These are phyloP conservation scores for Dioszegia crocea DNA, from an alignment of 768 basidiomycete genomes.

Conservation along the genomic window DNA sequence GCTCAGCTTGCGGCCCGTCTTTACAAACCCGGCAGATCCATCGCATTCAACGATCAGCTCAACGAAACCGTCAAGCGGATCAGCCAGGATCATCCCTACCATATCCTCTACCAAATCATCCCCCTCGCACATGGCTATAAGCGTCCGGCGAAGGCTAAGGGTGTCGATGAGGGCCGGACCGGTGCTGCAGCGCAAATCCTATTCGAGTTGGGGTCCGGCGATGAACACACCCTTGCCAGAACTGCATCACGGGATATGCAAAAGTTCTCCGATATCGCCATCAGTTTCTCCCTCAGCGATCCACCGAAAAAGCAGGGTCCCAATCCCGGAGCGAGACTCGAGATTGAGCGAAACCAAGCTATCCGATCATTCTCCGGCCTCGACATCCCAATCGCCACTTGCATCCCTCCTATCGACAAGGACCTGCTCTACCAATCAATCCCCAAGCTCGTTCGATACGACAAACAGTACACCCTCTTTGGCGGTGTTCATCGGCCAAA, in stretches of 20 bases:
- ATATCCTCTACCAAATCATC: slow-evolving; percentile 83
- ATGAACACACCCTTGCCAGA: not conserved
- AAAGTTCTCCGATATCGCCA: slow-evolving; percentile 29
- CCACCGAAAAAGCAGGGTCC: not conserved
- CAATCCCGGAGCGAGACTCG: not conserved
- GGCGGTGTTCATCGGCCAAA: slow-evolving; percentile 84
- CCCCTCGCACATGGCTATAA: slow-evolving; percentile 55
- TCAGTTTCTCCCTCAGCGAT: slow-evolving; percentile 25
- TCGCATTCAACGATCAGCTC: slow-evolving; percentile 59
- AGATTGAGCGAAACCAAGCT: slow-evolving; percentile 13
- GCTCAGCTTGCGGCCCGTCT: slow-evolving; percentile 93
- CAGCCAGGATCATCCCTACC: slow-evolving; percentile 88
- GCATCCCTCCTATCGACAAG: slow-evolving; percentile 64
- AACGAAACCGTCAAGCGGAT: slow-evolving; percentile 64
- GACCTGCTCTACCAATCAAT: slow-evolving; percentile 66
- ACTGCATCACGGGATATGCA: slow-evolving; percentile 32
- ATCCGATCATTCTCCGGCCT: slow-evolving; percentile 58
- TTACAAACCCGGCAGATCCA: slow-evolving; percentile 51
- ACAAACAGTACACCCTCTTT: slow-evolving; percentile 58
- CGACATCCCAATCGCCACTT: slow-evolving; percentile 79
- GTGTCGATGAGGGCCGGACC: slow-evolving; percentile 55
- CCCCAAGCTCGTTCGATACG: slow-evolving; percentile 66
- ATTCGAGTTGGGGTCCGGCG: slow-evolving; percentile 52
- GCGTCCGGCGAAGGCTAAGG: not conserved
- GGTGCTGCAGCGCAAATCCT: slow-evolving; percentile 62